phyloP scores from a whole-genome alignment of 163 green algal species.

The Coccomyxa subellipsoidea region DNA sequence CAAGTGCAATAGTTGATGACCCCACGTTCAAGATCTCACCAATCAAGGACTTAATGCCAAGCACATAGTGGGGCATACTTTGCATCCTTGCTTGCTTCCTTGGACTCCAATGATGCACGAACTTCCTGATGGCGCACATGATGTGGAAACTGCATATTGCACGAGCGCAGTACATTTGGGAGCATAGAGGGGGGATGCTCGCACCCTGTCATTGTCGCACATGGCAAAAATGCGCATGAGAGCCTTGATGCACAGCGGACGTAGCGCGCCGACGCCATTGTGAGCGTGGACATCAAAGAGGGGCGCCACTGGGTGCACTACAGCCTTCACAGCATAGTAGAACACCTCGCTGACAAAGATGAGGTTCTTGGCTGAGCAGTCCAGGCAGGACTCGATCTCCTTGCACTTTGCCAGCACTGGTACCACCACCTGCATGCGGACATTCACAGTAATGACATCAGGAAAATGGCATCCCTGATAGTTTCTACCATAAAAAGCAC shows the following conservation, averaged over 20 bases:
- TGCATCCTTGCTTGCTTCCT: no score
- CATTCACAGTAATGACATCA: neutral
- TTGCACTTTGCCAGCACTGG: slow-evolving; percentile 49
- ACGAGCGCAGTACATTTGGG: neutral
- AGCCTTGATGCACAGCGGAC: slow-evolving; percentile 76
- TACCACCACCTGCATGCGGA: slow-evolving; percentile 38
- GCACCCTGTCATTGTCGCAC: slow-evolving; percentile 77
- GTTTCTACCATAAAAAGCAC: no score
- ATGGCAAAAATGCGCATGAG: slow-evolving; percentile 91
- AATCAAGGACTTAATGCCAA: no score
- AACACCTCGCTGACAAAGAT: slow-evolving; percentile 73
- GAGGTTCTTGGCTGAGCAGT: slow-evolving; percentile 66
- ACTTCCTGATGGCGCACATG: no score
- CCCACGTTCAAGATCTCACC: no score
- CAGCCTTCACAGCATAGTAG: slow-evolving; percentile 83
- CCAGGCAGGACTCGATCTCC: slow-evolving; percentile 72
- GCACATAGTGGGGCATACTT: no score
- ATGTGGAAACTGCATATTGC: no score
- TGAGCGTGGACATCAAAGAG: slow-evolving; percentile 59
- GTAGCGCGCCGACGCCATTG: slow-evolving; percentile 42
- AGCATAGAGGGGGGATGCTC: neutral
- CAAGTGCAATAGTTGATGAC: no score
- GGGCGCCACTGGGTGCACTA: slow-evolving; percentile 75
- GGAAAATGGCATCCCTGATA: neutral
- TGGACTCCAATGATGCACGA: no score